These are phyloP conservation scores for Trypanosoma melophagium DNA, from an alignment of 208 protist species.

Conservation along the genomic window DNA sequence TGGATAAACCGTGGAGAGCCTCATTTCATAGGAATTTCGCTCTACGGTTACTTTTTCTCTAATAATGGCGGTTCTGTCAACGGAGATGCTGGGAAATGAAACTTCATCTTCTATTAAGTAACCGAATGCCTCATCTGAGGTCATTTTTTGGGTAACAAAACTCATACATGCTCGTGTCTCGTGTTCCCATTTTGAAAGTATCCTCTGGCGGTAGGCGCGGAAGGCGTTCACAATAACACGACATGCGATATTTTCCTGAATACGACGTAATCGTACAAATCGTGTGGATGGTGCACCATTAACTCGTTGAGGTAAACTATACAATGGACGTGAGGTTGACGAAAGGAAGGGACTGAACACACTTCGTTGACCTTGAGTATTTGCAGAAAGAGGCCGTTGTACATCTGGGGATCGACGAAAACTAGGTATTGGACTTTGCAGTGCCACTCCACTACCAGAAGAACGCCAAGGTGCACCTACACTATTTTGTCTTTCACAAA, in stretches of 20 bases:
- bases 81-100: too few relatives aligned
- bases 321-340: not conserved
- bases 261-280: slow-evolving; percentile 19
- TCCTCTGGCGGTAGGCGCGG: slow-evolving; percentile 15
- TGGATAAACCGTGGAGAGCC: not conserved
- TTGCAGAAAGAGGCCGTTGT: too few relatives aligned
- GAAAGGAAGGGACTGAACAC: too few relatives aligned
- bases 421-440: too few relatives aligned
- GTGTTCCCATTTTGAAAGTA: slow-evolving; percentile 13
- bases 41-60: not conserved
- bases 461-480: not conserved
- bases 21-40: not conserved
- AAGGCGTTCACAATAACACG: slow-evolving; percentile 37
- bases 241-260: slow-evolving; percentile 39
- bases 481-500: not conserved
- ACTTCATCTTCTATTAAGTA: not conserved
- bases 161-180: slow-evolving; percentile 25
- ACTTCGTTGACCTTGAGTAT: too few relatives aligned
- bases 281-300: not conserved
- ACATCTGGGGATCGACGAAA: too few relatives aligned
- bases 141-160: slow-evolving; percentile 27
- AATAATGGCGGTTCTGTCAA: too few relatives aligned
- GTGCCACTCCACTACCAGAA: too few relatives aligned
- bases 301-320: not conserved
- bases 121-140: slow-evolving; percentile 5